A percentile compares a stretch with the other conserved stretches of the same genome.
Conservation (phyloP, 2,329 filamentous ascomycete species). For the Emmonsiellopsis sp. region DNA sequence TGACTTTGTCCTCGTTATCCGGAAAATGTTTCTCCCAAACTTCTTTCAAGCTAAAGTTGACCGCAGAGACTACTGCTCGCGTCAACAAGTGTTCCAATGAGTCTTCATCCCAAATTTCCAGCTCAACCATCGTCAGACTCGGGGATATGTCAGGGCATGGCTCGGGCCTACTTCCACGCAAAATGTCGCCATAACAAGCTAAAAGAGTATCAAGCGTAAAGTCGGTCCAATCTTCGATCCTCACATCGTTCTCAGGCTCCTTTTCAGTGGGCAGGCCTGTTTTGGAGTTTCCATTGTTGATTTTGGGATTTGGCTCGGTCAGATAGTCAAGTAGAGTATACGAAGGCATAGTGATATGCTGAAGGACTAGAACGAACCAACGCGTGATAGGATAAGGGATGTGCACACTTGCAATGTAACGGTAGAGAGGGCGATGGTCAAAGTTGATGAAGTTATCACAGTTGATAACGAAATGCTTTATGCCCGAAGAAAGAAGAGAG, state of each 20-base stretch:
- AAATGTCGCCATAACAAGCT: constrained; percentile 4
- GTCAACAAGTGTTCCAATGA: constrained; percentile 6
- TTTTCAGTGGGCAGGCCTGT: not conserved
- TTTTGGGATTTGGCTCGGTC: constrained; percentile 5
- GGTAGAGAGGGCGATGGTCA: no score
- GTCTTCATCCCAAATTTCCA: constrained; percentile 6
- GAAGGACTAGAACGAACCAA: no score
- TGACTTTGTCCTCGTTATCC: not conserved
- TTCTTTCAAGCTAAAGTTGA: constrained; percentile 1
- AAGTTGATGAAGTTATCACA: no score
- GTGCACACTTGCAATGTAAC: no score
- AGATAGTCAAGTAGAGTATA: constrained; percentile 6
- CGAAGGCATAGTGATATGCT: not conserved
- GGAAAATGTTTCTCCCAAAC: not conserved
- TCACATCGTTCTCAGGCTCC: not conserved
- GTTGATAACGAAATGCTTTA: no score
- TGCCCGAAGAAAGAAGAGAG: no score
- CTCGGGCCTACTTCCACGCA: not conserved
- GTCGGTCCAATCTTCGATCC: not conserved
- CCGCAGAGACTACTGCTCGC: constrained; percentile 1
- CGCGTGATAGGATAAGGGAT: no score
- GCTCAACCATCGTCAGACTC: constrained; percentile 1
- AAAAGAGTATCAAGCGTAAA: constrained; percentile 7
- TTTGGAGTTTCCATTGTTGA: not conserved
- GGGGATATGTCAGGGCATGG: not conserved